Evolutionary conservation across 371 early-diverging fungal species (phyloP).

Genomic region (Mycotypha africana): DNA sequence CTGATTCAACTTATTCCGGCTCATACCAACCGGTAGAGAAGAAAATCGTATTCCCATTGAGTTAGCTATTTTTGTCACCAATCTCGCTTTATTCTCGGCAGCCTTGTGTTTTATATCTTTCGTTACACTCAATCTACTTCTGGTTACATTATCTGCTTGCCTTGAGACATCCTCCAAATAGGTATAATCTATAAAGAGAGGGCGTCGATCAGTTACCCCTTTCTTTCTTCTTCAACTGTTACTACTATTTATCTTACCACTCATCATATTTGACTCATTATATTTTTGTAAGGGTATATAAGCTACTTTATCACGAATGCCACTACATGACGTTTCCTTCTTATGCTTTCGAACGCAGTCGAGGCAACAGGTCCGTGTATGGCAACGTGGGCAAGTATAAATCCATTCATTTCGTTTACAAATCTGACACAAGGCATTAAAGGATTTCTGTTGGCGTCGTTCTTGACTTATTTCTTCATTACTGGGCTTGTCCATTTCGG

Average conservation of each 20-base stretch:
- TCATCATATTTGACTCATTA: slow-evolving; percentile 56
- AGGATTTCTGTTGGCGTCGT: not conserved
- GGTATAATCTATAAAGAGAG: slow-evolving; percentile 40
- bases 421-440: slow-evolving; percentile 20
- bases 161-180: slow-evolving; percentile 40
- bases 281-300: slow-evolving; percentile 52
- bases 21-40: slow-evolving; percentile 31
- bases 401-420: slow-evolving; percentile 37
- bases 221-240: not conserved
- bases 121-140: slow-evolving; percentile 17
- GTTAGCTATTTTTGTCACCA: slow-evolving; percentile 17
- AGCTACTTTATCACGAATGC: slow-evolving; percentile 57
- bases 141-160: slow-evolving; percentile 29
- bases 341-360: slow-evolving; percentile 65
- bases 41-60: slow-evolving; percentile 20
- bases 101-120: slow-evolving; percentile 4
- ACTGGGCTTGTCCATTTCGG: not conserved
- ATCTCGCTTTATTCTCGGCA: slow-evolving; percentile 5
- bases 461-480: slow-evolving; percentile 4
- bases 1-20: slow-evolving; percentile 26
- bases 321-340: slow-evolving; percentile 48
- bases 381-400: slow-evolving; percentile 71
- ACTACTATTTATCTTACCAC: slow-evolving; percentile 47
- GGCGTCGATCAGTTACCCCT: not conserved
- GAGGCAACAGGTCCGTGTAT: slow-evolving; percentile 57